Conservation (phyloP, 257 asterid species). For the Lantana camara region DNA sequence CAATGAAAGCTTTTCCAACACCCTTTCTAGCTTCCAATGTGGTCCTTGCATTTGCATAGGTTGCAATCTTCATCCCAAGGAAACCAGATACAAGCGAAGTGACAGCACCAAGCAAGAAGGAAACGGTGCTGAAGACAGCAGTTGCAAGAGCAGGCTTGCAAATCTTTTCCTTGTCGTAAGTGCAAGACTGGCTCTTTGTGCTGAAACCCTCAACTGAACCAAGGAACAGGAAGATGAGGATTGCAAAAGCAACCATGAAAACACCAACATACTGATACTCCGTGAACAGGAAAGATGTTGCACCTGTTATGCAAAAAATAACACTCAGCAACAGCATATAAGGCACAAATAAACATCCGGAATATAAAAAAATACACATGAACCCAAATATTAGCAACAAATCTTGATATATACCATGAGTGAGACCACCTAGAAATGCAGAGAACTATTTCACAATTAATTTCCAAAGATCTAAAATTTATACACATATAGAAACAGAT, state of each 20-base stretch:
- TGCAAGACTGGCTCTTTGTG: conserved; percentile 54
- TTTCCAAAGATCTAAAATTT: not conserved
- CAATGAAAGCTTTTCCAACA: conserved; percentile 72
- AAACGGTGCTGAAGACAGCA: conserved; percentile 77
- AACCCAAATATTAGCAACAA: not conserved
- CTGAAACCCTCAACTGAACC: conserved; percentile 94
- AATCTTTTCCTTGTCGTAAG: conserved; percentile 45
- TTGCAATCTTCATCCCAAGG: conserved; percentile 93
- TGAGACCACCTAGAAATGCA: not conserved
- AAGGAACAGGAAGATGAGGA: conserved; percentile 88
- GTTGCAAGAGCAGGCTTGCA: conserved; percentile 88
- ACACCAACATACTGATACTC: conserved; percentile 81
- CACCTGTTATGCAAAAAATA: conserved; percentile 54
- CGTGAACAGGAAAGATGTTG: conserved; percentile 84
- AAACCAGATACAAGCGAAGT: conserved; percentile 89
- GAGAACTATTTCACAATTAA: conserved; percentile 6
- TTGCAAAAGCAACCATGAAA: conserved; percentile 92
- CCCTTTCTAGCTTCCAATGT: conserved; percentile 95
- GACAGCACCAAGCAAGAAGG: conserved; percentile 89
- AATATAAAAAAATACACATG: too few species aligned
- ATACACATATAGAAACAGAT: not conserved
- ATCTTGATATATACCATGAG: not conserved
- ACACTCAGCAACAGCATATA: not conserved
- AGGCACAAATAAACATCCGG: not conserved
- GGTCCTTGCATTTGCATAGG: conserved; percentile 95